Conservation (phyloP, 139 green algal genomes). For the Dunaliella sp. region DNA sequence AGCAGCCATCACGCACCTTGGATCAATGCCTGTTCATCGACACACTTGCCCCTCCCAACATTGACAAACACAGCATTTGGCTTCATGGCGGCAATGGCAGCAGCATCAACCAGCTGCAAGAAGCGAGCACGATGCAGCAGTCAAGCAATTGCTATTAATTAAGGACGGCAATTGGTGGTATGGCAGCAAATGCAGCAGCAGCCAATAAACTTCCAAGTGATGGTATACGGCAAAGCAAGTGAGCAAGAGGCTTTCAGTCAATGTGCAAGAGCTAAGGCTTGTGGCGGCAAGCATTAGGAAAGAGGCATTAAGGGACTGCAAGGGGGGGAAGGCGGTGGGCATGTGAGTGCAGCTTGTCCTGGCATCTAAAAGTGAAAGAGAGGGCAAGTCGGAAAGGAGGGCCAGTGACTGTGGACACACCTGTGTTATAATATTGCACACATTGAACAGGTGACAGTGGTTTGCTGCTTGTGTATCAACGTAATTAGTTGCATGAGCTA, state of each 20-base stretch:
- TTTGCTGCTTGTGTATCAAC: no score
- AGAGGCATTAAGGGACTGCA: no score
- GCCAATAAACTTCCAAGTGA: background rate
- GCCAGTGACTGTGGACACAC: no score
- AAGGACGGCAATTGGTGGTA: no score
- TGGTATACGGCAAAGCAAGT: background rate
- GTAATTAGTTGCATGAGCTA: no score
- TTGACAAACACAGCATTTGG: constrained; percentile 76
- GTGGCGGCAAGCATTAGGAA: background rate
- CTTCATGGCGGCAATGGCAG: constrained; percentile 66
- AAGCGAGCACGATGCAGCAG: background rate
- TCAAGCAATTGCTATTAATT: no score
- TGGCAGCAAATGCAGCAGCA: no score
- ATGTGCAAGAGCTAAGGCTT: background rate
- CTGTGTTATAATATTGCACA: no score
- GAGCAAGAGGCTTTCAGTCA: background rate
- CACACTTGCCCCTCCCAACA: constrained; percentile 73
- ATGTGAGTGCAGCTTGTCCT: no score
- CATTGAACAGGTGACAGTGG: no score
- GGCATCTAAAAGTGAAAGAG: no score
- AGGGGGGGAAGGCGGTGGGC: no score
- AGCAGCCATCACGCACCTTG: constrained; percentile 1
- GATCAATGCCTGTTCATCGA: constrained; percentile 74
- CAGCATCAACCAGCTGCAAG: constrained; percentile 44
- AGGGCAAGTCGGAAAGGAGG: background rate